Conservation (phyloP, 148 eudicot genomes). For the Rhododendron mucronatum region DNA sequence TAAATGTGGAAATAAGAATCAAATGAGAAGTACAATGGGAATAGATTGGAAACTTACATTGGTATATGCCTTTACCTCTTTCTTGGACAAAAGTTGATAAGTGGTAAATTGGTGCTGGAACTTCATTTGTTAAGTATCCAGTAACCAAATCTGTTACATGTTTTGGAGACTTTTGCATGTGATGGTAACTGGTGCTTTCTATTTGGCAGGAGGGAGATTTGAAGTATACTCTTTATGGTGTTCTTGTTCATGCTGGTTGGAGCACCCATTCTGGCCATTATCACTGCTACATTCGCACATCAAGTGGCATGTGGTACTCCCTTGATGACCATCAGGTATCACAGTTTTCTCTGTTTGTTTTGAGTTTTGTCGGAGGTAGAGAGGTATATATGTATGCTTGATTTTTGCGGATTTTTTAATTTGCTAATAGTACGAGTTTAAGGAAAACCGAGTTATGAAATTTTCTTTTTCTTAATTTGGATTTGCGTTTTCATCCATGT, state of each 20-base stretch:
- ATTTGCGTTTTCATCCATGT: background rate
- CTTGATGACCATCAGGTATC: constrained; percentile 91
- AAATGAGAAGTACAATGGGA: background rate
- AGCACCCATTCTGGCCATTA: constrained; percentile 96
- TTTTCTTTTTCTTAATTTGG: background rate
- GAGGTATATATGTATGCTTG: background rate
- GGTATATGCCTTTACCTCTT: background rate
- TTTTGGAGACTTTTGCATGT: background rate
- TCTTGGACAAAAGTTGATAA: background rate
- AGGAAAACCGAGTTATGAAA: background rate
- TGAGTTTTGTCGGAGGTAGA: background rate
- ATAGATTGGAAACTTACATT: background rate
- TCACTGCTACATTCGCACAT: constrained; percentile 84
- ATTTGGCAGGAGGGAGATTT: constrained; percentile 70
- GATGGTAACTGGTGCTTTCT: background rate
- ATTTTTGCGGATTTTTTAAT: background rate
- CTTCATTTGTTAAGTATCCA: background rate
- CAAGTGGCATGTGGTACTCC: constrained; percentile 88
- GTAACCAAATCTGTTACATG: background rate
- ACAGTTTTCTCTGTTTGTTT: background rate
- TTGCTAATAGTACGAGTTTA: background rate
- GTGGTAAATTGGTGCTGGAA: background rate
- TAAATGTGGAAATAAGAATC: background rate
- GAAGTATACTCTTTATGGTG: constrained; percentile 90
- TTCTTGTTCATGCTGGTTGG: constrained; percentile 92